These are phyloP conservation scores for Kwoniella sp. DNA, from an alignment of 768 basidiomycete genomes.

Conservation along the genomic window DNA sequence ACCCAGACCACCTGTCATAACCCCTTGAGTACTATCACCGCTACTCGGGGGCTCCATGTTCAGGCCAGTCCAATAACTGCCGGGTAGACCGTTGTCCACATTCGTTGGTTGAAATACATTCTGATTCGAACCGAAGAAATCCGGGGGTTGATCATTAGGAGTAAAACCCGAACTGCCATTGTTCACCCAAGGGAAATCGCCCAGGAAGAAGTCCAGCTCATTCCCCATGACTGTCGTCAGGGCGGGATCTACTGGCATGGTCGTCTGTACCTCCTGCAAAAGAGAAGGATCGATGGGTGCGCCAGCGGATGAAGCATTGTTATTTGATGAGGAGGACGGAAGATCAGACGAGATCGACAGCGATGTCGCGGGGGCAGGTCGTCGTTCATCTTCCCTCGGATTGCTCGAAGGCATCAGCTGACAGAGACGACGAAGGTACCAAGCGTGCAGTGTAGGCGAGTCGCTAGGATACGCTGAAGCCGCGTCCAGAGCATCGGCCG, in stretches of 20 bases:
- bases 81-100: background rate
- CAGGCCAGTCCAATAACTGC: background rate
- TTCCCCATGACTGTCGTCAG: conserved; percentile 12
- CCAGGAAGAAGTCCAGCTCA: conserved; percentile 28
- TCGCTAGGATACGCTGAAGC: conserved; percentile 34
- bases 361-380: background rate
- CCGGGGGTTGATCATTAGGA: background rate
- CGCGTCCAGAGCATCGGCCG: conserved; percentile 31
- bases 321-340: background rate
- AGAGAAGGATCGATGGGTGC: conserved; percentile 5
- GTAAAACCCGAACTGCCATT: background rate
- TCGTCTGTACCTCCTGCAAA: conserved; percentile 1
- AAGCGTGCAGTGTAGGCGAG: conserved; percentile 35
- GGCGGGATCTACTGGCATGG: conserved; percentile 23
- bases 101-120: background rate
- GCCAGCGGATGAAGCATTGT: background rate
- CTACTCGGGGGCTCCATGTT: background rate
- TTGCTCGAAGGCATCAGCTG: conserved; percentile 12
- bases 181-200: conserved; percentile 29
- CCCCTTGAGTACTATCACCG: background rate
- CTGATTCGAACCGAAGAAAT: background rate
- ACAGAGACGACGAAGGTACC: conserved; percentile 29
- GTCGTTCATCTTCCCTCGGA: background rate
- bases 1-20: background rate
- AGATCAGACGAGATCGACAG: conserved; percentile 10